A percentile compares a stretch with the other conserved stretches of the same genome.
Evolutionary conservation across 2,329 filamentous ascomycete genomes (phyloP).

Genomic region (Pseudogymnoascus sp.): DNA sequence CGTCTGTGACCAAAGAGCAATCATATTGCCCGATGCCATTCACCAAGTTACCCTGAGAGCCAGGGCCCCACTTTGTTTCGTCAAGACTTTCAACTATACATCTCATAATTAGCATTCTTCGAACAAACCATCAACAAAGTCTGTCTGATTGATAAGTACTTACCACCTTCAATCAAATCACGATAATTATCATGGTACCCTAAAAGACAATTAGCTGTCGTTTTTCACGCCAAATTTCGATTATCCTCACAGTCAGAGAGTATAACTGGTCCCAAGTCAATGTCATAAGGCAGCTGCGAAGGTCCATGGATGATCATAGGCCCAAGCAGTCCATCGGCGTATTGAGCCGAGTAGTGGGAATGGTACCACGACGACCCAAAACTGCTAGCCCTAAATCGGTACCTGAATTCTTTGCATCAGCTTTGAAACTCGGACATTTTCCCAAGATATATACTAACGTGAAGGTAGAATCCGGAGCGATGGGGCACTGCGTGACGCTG

Average conservation of each 20-base stretch:
- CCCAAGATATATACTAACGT: slow-evolving; percentile 11
- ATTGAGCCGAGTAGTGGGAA: slow-evolving; percentile 46
- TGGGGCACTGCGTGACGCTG: slow-evolving; percentile 54
- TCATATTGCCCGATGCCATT: slow-evolving; percentile 29
- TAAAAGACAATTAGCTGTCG: too few species aligned
- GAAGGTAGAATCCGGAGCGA: slow-evolving; percentile 39
- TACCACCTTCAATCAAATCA: too few species aligned
- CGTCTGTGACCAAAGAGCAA: not conserved
- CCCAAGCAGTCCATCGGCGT: slow-evolving; percentile 46
- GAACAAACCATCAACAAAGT: too few species aligned
- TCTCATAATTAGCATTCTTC: too few species aligned
- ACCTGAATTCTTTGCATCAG: slow-evolving; percentile 5
- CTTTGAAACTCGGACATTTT: too few species aligned
- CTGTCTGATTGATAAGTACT: too few species aligned
- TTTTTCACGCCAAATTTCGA: too few species aligned
- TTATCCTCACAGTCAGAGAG: not conserved
- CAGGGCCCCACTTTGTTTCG: not conserved
- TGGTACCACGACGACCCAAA: slow-evolving; percentile 54
- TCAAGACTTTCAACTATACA: too few species aligned
- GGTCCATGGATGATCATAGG: slow-evolving; percentile 57
- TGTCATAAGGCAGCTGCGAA: slow-evolving; percentile 50
- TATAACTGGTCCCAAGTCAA: slow-evolving; percentile 50
- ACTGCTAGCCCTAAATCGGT: slow-evolving; percentile 24
- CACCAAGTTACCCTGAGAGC: slow-evolving; percentile 25
- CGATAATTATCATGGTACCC: too few species aligned